Evolutionary conservation across 306 rosid genomes (phyloP), one percentile per base, ranked within the genome.

Genomic region (Pyrus betulifolia): DNA sequence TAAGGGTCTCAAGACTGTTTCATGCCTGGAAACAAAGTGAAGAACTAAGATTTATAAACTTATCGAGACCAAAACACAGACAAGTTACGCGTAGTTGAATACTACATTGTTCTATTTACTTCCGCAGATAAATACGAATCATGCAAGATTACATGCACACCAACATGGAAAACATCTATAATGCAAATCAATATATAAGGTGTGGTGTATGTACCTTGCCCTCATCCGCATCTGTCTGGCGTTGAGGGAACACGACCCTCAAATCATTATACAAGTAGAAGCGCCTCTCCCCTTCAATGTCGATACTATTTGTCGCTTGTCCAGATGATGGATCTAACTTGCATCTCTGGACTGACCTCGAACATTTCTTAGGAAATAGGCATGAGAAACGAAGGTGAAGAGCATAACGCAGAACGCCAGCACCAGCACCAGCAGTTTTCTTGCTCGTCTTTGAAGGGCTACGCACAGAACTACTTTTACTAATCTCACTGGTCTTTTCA

Each of bases 191-290:
- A 8, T 15, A 21, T 33, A 52, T 60, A 1, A 51, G 38, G 8
- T 44, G 52, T 31, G 55, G 42, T 8, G 21, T 42, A 40, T 65
- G 21, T 85, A 91, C 97, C 95, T 89, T 88, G 75, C 98, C 98
- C 60, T 89, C 98, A 79, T 93, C 98, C 28, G 95, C 76, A 86
- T 93, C 98, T 2, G 90, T 86, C 84, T 91, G 95, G 30, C 98
- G 93, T 73, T 91, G 98, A 65, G 96, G 98, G 80, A 93, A 93
- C 83, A 93, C 95, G 30, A 88, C 97, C 80, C 91, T 86, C 86
- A 89, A 80, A 77, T 91, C 95, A 77, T 88, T 86, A 73, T 80
- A 86, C 89, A 93, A 80, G 87, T 93, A 93, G 91, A 93, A 93
- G 35, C 87, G 90, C 68, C 91, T 85, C 76, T 85, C 91, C 13